Conservation (phyloP, 768 basidiomycete genomes). For the Amanita muscaria region DNA sequence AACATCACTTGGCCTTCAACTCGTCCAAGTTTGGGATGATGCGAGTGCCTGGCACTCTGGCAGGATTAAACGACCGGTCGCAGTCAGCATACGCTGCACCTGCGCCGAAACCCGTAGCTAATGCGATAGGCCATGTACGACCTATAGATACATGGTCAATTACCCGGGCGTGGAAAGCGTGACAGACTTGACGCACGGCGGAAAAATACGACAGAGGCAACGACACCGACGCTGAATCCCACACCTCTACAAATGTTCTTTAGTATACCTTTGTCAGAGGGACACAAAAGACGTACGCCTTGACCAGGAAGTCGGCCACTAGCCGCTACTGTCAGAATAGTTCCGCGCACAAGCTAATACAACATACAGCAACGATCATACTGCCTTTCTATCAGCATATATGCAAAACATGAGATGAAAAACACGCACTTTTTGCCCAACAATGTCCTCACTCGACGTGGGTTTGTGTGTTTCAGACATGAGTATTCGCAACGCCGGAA, state of each 20-base stretch:
- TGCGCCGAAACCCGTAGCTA: constrained; percentile 79
- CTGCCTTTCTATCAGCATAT: constrained; percentile 28
- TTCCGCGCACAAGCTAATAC: constrained; percentile 3
- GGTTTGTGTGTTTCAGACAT: constrained; percentile 52
- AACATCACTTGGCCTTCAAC: constrained; percentile 19
- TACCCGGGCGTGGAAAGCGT: constrained; percentile 2
- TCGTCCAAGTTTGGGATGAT: constrained; percentile 36
- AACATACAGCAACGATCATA: constrained; percentile 78
- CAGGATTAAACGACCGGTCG: constrained; percentile 88
- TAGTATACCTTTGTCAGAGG: not conserved
- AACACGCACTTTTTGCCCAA: constrained; percentile 74
- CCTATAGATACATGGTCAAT: constrained; percentile 35
- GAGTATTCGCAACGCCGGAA: constrained; percentile 19
- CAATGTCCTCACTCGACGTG: constrained; percentile 80
- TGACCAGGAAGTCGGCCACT: constrained; percentile 81
- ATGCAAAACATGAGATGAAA: not conserved
- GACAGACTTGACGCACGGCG: constrained; percentile 51
- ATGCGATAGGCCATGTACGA: constrained; percentile 86
- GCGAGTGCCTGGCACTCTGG: constrained; percentile 77
- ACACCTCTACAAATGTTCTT: constrained; percentile 48
- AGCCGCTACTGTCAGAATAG: constrained; percentile 9
- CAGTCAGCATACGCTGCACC: constrained; percentile 89
- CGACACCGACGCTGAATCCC: constrained; percentile 82
- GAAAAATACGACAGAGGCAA: constrained; percentile 87
- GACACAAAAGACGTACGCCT: constrained; percentile 48